These are phyloP conservation scores for Hemerocallis citrina DNA, from an alignment of 106 monocot genomes.

Conservation along the genomic window DNA sequence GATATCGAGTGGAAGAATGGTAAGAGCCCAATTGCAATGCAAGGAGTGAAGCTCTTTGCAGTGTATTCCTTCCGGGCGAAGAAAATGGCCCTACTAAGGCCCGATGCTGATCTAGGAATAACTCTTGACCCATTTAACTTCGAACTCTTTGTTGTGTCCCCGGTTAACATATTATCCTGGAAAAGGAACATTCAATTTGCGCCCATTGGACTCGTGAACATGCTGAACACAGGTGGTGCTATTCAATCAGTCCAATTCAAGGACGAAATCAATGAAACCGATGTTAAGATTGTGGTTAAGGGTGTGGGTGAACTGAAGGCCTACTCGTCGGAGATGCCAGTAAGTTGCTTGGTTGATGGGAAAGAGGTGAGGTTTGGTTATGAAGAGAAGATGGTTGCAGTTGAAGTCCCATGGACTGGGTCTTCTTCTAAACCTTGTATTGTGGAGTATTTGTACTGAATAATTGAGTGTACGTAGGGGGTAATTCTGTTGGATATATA, in stretches of 20 bases:
- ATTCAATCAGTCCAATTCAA: slow-evolving; percentile 9
- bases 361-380: slow-evolving; percentile 29
- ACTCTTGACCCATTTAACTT: slow-evolving; percentile 58
- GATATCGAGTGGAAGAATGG: slow-evolving; percentile 71
- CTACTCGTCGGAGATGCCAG: slow-evolving; percentile 34
- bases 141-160: slow-evolving; percentile 60
- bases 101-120: slow-evolving; percentile 35
- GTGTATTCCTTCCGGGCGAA: slow-evolving; percentile 37
- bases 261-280: neutral
- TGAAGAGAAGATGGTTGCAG: slow-evolving; percentile 16
- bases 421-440: slow-evolving; percentile 25
- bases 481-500: too few relatives aligned
- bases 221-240: slow-evolving; percentile 73
- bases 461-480: too few relatives aligned
- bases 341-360: slow-evolving; percentile 29
- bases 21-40: slow-evolving; percentile 8
- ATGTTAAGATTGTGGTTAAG: slow-evolving; percentile 17
- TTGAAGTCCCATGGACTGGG: slow-evolving; percentile 47
- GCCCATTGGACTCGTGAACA: slow-evolving; percentile 71
- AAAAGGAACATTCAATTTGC: slow-evolving; percentile 27
- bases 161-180: slow-evolving; percentile 10
- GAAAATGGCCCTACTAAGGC: slow-evolving; percentile 35
- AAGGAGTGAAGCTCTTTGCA: slow-evolving; percentile 27
- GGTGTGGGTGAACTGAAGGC: slow-evolving; percentile 36
- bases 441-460: slow-evolving; percentile 31